A percentile compares a stretch with the other conserved stretches of the same genome.
Evolutionary conservation across 1,284 basidiomycete genomes (phyloP).

Genomic region (Apiotrichum gracile): DNA sequence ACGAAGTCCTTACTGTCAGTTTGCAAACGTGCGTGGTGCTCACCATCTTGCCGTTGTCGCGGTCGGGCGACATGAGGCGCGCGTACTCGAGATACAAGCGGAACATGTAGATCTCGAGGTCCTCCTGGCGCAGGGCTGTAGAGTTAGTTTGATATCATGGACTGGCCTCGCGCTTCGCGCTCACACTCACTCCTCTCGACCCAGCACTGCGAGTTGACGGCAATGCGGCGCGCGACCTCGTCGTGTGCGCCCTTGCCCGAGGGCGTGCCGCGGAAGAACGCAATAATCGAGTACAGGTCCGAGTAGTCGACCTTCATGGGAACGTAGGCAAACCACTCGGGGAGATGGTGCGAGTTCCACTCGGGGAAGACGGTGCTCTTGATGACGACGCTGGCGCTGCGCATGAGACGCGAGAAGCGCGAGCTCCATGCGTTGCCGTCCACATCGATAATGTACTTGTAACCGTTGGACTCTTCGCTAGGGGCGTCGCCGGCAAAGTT

Average conservation of each 20-base stretch:
- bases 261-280: conserved; percentile 47
- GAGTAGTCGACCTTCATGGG: conserved; percentile 49
- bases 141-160: too few relatives aligned
- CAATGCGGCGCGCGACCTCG: conserved; percentile 47
- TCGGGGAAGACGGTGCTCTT: conserved; percentile 49
- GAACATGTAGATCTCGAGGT: conserved; percentile 48
- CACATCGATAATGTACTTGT: conserved; percentile 48
- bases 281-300: conserved; percentile 47
- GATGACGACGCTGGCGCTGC: conserved; percentile 44
- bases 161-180: too few relatives aligned
- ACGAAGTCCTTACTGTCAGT: conserved; percentile 20
- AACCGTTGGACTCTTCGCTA: conserved; percentile 42
- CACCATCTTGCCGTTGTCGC: conserved; percentile 50
- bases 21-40: conserved; percentile 1
- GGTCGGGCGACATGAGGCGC: conserved; percentile 51
- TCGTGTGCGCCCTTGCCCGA: conserved; percentile 44
- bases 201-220: conserved; percentile 49
- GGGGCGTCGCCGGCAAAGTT: conserved; percentile 40
- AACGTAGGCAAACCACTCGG: conserved; percentile 49
- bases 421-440: conserved; percentile 49
- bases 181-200: conserved; percentile 47
- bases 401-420: conserved; percentile 47
- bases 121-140: conserved; percentile 45
- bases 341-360: conserved; percentile 46
- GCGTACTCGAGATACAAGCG: conserved; percentile 55